Percentiles rank a stretch among this genome's conserved stretches.
phyloP scores from a whole-genome alignment of 306 rosid genomes.

The Trifolium dubium region DNA sequence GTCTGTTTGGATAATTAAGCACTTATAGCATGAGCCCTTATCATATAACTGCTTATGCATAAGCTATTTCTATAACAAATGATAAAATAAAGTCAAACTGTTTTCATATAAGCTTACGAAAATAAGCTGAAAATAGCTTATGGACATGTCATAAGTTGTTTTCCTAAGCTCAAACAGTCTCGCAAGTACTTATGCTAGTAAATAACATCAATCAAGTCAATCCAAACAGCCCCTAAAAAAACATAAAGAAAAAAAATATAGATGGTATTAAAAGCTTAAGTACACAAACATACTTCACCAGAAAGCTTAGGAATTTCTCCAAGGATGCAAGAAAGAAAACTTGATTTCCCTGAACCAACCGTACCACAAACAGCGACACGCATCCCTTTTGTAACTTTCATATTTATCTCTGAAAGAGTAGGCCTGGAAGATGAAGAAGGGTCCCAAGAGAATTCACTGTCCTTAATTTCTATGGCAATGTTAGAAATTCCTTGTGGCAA shows the following conservation, averaged over 20 bases:
- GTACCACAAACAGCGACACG: conserved; percentile 96
- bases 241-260: conserved; percentile 34
- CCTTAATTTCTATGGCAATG: conserved; percentile 78
- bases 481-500: conserved; percentile 76
- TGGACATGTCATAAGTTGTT: background rate
- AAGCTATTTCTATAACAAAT: conserved; percentile 4
- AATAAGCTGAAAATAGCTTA: background rate
- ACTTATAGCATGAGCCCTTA: background rate
- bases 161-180: conserved; percentile 1
- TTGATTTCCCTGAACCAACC: conserved; percentile 97
- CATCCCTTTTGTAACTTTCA: conserved; percentile 85
- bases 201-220: background rate
- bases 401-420: conserved; percentile 75
- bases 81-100: background rate
- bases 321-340: conserved; percentile 94
- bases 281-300: conserved; percentile 82
- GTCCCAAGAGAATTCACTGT: conserved; percentile 86
- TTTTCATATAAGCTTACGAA: background rate
- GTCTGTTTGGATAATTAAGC: background rate
- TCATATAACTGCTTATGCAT: background rate
- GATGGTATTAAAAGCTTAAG: conserved; percentile 40
- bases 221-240: conserved; percentile 1
- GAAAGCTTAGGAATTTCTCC: conserved; percentile 91
- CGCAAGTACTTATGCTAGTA: background rate
- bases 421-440: conserved; percentile 74